phyloP scores from a whole-genome alignment of 1,139 yeast species.

The Blastobotrys illinoisensis region DNA sequence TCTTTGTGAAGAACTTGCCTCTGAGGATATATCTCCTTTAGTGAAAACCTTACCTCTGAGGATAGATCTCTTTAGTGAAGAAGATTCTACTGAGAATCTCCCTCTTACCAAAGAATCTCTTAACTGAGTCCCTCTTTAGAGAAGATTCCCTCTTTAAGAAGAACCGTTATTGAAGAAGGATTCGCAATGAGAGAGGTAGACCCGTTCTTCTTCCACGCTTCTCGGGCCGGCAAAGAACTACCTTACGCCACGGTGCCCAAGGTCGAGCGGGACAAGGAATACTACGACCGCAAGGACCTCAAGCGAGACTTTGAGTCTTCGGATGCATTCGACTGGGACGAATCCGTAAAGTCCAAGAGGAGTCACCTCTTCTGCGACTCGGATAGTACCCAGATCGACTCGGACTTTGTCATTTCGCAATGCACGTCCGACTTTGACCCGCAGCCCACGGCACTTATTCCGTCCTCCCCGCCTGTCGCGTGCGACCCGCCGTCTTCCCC shows the following conservation, averaged over 20 bases:
- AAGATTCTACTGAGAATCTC: too few species aligned
- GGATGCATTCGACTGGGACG: conserved; percentile 1
- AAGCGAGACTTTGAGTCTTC: conserved; percentile 3
- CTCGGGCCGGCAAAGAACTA: conserved; percentile 5
- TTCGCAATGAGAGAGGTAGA: conserved; percentile 1
- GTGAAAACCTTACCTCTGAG: too few species aligned
- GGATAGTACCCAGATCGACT: not conserved
- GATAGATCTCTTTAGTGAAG: too few species aligned
- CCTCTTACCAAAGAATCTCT: too few species aligned
- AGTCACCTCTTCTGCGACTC: not conserved
- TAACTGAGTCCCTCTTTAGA: too few species aligned
- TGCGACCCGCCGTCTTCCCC: conserved; percentile 6
- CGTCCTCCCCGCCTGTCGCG: not conserved
- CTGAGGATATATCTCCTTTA: too few species aligned
- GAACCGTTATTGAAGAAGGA: not conserved
- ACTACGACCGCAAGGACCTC: conserved; percentile 2
- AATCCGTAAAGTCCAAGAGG: not conserved
- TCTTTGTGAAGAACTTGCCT: too few species aligned
- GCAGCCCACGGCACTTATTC: conserved; percentile 2
- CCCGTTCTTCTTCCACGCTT: conserved; percentile 8
- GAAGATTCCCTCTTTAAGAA: too few species aligned
- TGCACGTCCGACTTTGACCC: not conserved
- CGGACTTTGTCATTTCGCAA: not conserved
- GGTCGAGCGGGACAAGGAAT: not conserved
- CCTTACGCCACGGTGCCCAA: conserved; percentile 9